Base-by-base conservation (phyloP, 2,329 filamentous ascomycete species). In the Septoria petroselini region DNA sequence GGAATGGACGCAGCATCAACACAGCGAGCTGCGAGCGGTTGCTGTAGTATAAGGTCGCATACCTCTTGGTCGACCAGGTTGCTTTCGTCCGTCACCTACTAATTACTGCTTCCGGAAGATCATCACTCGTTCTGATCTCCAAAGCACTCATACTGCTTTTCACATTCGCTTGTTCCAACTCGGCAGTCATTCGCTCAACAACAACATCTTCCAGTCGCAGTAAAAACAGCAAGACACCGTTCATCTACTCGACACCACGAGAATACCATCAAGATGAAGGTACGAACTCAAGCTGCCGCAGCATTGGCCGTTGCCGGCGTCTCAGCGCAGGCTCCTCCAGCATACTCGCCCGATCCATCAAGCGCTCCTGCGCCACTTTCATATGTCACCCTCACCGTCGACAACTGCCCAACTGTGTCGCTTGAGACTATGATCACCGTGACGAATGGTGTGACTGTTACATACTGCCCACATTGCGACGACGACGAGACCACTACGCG, bases 381-480 rank as follows among this genome's bases (percentile, higher is more conserved):
- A 19, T 67, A 64, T 52, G 61, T 60, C 12, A 69, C 64, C 3
- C 54, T 66, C 43, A 68, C 64, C 9, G 59, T 61, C 56, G 59
- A 62, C 46, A 59, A 65, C 50, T 70, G 67, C 62, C 55, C 61
- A 19, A 62, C 55, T 45, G 47, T 52, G 14, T 54, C 62, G 3
- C 55, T 62, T 38, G 59, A 61, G 51, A 64, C 59, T 7, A 54
- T 69, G 53, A 60, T 68, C 52, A 69, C 68, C 19, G 56, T 69
- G 44, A 68, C 65, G 11, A 55, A 65, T 8, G 63, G 63, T 25
- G 52, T 64, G 14, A 70, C 67, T 5, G 60, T 68, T 34, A 70
- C 67, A 6, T 67, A 65, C 60, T 70, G 68, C 54, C 66, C 67
- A 14, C 57, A 62, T 45, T 70, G 68, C 55, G 52, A 62, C 34